Evolutionary conservation across 345 rosid species (phyloP), one percentile per base, ranked within the genome.

Genomic region (Moricandia arvensis): DNA sequence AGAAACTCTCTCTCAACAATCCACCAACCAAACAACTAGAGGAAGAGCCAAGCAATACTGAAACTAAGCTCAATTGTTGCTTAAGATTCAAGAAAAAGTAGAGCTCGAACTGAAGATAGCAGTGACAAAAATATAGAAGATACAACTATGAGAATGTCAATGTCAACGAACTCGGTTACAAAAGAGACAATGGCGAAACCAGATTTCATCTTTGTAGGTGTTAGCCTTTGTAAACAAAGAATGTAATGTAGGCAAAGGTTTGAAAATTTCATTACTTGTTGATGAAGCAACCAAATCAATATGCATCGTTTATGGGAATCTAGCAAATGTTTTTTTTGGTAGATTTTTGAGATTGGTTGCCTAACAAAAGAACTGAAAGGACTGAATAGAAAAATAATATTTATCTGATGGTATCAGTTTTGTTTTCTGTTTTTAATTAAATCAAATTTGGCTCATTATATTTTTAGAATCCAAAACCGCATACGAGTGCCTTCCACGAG

Each of bases 1-100:
- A 89, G 82, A 75, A 75, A 67, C 59, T 86, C 49, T 59, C 86
- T 9, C 69, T 93, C 26, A 81, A 76, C 74, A 90, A 89, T 79
- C 72, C 86, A 0, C 49, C 78, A 66, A 8, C 12, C 5, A 45
- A 59, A 59, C n/a, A 67, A 67, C 15, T 10, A 38, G 58, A 59
- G 13, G 61, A 75, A 1, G 62, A 75, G 43, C 87, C 68, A 67
- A 75, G 73, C 49, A 45, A 59, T 11, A 75, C n/a, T 1, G 11
- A 59, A n/a, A 29, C 67, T 27, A 75, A 67, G 41, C 68, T 49
- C 15, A 59, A 60, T 33, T 9, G 61, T 3, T 75, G 73, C 38
- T 67, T 75, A 2, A n/a, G 72, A 24, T 66, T 74, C 66, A 74
- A 47, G 67, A 66, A 43, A 66, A 29, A 37, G 24, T 66, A 65